Evolutionary conservation across 768 basidiomycete species (phyloP), one percentile per base, ranked within the genome.

Genomic region (Krasilnikovozyma curviuscula): DNA sequence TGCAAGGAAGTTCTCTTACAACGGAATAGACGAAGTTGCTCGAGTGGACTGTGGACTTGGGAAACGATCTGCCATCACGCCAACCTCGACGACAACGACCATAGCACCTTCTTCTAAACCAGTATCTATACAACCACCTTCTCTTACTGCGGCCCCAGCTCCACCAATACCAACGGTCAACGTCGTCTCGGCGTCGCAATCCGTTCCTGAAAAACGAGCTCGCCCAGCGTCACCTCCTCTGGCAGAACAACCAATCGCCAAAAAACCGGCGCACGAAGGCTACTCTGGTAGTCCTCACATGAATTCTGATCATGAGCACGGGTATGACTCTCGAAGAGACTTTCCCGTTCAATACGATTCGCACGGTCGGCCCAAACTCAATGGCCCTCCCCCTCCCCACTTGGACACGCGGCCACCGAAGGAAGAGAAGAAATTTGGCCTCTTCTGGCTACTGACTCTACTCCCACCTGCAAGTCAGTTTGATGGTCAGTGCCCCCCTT

Each of bases 11-110:
- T 81, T 84, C 60, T 77, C 73, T 24, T 85, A 85, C 62, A 72
- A 78, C 24, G 78, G 77, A 29, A 78, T 79, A 24, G 89, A 95
- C 59, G 80, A 83, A 18, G 89, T 95, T 52, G 83, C 88, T 2
- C 71, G 76, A 13, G 76, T 79, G 32, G 91, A 97, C 60, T 74
- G 93, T 18, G 91, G 91, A 5, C 79, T 83, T 54, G 74, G 79
- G 3, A 24, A 66, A 73, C 67, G 39, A 7, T 25, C 40, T 5
- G 44, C 19, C 35, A 32, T 2, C 32, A 27, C 14, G 8, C 21
- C 40, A 5, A 4, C 25, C 27, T 56, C 61, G 14, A 56, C 61
- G 30, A 54, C 53, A 28, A 48, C 57, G 21, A 56, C 54, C 27
- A 53, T 43, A 14, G 56, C 56, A 21, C 21, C 38, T 30, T 23